These are phyloP conservation scores for Colletotrichum coccodes DNA, from an alignment of 2,329 filamentous ascomycete genomes.

Conservation along the genomic window DNA sequence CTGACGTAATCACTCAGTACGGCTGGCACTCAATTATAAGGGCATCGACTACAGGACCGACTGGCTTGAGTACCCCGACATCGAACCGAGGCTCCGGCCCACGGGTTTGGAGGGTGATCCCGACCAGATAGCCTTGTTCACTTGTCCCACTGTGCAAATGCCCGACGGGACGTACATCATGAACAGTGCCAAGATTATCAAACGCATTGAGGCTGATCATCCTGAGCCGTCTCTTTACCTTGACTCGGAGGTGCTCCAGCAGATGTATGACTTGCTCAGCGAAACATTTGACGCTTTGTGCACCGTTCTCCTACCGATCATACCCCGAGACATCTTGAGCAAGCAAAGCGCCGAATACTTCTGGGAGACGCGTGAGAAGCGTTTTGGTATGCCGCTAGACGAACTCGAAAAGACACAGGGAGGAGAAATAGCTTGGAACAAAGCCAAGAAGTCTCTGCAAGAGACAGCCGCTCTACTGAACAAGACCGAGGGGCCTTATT, in stretches of 20 bases:
- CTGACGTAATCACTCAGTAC: constrained; percentile 54
- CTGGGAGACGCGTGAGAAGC: constrained; percentile 57
- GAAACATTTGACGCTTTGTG: constrained; percentile 44
- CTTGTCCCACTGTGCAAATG: constrained; percentile 65
- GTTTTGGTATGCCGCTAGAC: constrained; percentile 62
- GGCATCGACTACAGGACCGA: constrained; percentile 72
- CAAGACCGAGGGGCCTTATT: constrained; percentile 70
- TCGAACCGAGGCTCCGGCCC: constrained; percentile 63
- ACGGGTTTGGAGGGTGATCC: constrained; percentile 56
- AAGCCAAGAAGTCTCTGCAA: constrained; percentile 47
- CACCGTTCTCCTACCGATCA: constrained; percentile 55
- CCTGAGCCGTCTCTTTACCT: constrained; percentile 68
- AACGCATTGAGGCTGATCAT: constrained; percentile 66
- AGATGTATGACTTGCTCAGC: constrained; percentile 53
- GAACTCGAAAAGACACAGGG: constrained; percentile 58
- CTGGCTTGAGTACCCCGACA: constrained; percentile 77
- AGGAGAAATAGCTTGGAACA: constrained; percentile 60
- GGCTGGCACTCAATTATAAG: constrained; percentile 75
- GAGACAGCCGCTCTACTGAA: constrained; percentile 58
- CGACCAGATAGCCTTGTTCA: constrained; percentile 53
- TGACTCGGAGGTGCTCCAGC: constrained; percentile 59
- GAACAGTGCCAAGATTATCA: constrained; percentile 71
- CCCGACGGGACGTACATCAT: constrained; percentile 68
- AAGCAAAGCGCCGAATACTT: constrained; percentile 65
- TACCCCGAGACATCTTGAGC: constrained; percentile 63